phyloP scores from a whole-genome alignment of 148 eudicot genomes.

The Limonium bicolor region DNA sequence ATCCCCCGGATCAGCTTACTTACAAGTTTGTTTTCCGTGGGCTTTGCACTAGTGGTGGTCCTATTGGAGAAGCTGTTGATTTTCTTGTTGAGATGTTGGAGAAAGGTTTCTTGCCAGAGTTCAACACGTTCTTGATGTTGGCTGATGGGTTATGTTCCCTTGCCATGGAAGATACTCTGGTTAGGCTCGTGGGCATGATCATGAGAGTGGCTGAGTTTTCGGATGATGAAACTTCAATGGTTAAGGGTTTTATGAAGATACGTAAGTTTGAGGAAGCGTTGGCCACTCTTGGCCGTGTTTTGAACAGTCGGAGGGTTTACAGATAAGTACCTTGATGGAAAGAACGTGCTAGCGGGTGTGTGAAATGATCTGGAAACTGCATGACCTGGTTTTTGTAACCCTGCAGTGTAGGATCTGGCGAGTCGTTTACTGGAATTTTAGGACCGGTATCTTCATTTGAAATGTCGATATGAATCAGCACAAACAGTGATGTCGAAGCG shows the following conservation, averaged over 20 bases:
- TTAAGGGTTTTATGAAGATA: slow-evolving; percentile 71
- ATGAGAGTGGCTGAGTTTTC: slow-evolving; percentile 50
- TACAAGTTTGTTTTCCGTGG: slow-evolving; percentile 71
- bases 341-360: too few species aligned
- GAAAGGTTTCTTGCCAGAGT: slow-evolving; percentile 56
- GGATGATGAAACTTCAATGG: slow-evolving; percentile 50
- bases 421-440: too few species aligned
- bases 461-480: too few species aligned
- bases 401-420: too few species aligned
- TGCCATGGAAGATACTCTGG: slow-evolving; percentile 64
- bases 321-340: too few species aligned
- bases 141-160: slow-evolving; percentile 84
- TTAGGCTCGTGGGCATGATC: slow-evolving; percentile 49
- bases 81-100: slow-evolving; percentile 60
- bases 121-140: slow-evolving; percentile 53
- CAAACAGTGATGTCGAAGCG: too few species aligned
- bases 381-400: too few species aligned
- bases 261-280: slow-evolving; percentile 78
- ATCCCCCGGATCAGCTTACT: slow-evolving; percentile 62
- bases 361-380: too few species aligned
- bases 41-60: slow-evolving; percentile 85
- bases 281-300: slow-evolving; percentile 47
- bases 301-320: slow-evolving; percentile 33
- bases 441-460: too few species aligned
- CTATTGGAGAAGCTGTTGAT: slow-evolving; percentile 83